These are phyloP conservation scores for Eragrostis curvula DNA, from an alignment of 176 grass and related monocot species.

Conservation along the genomic window DNA sequence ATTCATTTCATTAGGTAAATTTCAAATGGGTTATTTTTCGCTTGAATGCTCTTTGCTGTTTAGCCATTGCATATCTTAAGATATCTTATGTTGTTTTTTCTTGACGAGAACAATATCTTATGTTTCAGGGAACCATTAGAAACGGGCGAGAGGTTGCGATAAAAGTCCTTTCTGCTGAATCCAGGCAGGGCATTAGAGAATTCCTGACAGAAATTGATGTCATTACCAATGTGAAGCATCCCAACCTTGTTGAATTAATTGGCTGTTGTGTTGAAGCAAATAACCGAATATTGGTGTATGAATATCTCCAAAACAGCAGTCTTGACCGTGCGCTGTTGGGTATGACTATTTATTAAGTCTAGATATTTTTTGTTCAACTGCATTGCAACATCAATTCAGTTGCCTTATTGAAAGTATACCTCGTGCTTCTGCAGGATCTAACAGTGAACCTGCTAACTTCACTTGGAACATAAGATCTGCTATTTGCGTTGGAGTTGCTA, in stretches of 20 bases:
- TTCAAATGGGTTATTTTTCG: background rate
- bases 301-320: slow-evolving; percentile 81
- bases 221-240: slow-evolving; percentile 85
- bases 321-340: slow-evolving; percentile 82
- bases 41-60: background rate
- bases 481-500: slow-evolving; percentile 74
- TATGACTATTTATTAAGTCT: slow-evolving; percentile 35
- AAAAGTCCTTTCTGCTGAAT: slow-evolving; percentile 95
- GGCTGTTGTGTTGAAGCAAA: slow-evolving; percentile 83
- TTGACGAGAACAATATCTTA: background rate
- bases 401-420: slow-evolving; percentile 20
- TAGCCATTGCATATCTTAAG: background rate
- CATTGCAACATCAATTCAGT: background rate
- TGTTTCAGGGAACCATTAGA: slow-evolving; percentile 72
- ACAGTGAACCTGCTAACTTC: slow-evolving; percentile 70
- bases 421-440: slow-evolving; percentile 55
- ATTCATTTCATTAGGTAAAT: background rate
- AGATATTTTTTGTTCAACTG: background rate
- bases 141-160: slow-evolving; percentile 58
- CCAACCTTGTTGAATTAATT: slow-evolving; percentile 87
- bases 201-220: slow-evolving; percentile 95
- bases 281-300: slow-evolving; percentile 88
- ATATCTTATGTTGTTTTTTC: background rate
- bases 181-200: slow-evolving; percentile 82
- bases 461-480: slow-evolving; percentile 77